Conservation (phyloP, 169 alveolate species). For the Amoebophrya sp. region DNA sequence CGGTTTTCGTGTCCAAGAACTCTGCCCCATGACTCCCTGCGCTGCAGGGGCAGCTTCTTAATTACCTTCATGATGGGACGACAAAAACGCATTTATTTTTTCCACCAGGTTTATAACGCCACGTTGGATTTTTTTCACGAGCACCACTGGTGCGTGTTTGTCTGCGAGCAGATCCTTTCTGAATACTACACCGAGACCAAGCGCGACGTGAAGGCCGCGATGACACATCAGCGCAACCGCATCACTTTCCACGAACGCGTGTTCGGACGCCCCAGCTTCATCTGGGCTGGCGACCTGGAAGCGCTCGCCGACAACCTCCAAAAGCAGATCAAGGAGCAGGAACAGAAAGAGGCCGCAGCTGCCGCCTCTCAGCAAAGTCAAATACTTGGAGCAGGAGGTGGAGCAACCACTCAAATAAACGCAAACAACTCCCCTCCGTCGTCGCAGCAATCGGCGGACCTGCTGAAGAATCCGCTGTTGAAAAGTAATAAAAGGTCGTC, state of each 20-base stretch:
- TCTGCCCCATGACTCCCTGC: too few species aligned
- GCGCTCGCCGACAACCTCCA: background rate
- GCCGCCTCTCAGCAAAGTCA: too few species aligned
- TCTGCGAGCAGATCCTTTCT: background rate
- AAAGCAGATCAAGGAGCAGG: background rate
- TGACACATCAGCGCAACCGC: background rate
- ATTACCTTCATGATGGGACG: background rate
- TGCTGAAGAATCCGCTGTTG: too few species aligned
- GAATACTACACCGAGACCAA: background rate
- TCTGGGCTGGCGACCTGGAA: background rate
- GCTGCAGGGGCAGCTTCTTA: too few species aligned
- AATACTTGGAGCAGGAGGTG: too few species aligned
- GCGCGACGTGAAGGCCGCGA: background rate
- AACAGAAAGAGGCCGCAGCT: too few species aligned
- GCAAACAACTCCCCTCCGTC: too few species aligned
- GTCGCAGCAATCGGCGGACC: too few species aligned
- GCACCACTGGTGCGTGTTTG: background rate
- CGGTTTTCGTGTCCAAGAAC: too few species aligned
- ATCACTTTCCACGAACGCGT: background rate
- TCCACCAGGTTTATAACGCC: background rate
- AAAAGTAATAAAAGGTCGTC: background rate
- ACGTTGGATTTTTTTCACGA: background rate
- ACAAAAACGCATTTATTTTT: background rate
- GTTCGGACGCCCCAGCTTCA: background rate
- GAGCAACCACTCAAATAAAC: too few species aligned